phyloP scores from a whole-genome alignment of 352 stramenopile species.

The Pythium volutum region DNA sequence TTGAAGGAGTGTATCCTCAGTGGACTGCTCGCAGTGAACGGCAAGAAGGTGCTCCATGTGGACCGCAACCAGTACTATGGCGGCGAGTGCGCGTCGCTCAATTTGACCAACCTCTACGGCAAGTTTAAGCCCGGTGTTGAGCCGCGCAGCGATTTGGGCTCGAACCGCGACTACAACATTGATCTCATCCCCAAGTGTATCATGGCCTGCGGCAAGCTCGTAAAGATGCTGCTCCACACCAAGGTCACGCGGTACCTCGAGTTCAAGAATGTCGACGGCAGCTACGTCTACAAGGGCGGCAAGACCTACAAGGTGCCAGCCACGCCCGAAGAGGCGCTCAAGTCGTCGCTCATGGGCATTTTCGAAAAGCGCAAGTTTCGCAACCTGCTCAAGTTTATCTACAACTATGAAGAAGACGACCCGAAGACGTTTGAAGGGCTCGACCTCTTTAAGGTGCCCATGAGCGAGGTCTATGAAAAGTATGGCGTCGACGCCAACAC shows the following conservation, averaged over 20 bases:
- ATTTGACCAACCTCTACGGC: slow-evolving; percentile 97
- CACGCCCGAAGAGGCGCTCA: slow-evolving; percentile 95
- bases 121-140: slow-evolving; percentile 87
- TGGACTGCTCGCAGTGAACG: slow-evolving; percentile 93
- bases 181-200: slow-evolving; percentile 99
- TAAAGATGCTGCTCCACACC: slow-evolving; percentile 97
- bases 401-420: slow-evolving; percentile 95
- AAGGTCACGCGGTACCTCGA: slow-evolving; percentile 99
- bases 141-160: slow-evolving; percentile 83
- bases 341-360: slow-evolving; percentile 97
- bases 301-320: slow-evolving; percentile 98
- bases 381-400: slow-evolving; percentile 97
- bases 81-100: slow-evolving; percentile 97
- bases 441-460: slow-evolving; percentile 95
- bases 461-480: slow-evolving; percentile 97
- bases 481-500: slow-evolving; percentile 98
- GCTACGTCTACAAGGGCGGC: slow-evolving; percentile 97
- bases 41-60: slow-evolving; percentile 96
- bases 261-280: slow-evolving; percentile 99
- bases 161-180: slow-evolving; percentile 99
- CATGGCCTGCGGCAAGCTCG: slow-evolving; percentile 99
- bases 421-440: slow-evolving; percentile 89
- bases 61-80: slow-evolving; percentile 98
- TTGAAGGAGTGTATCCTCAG: slow-evolving; percentile 99
- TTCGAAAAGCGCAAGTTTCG: slow-evolving; percentile 99